Evolutionary conservation across 768 basidiomycete genomes (phyloP), one percentile per base, ranked within the genome.

Genomic region (Asterophora lycoperdoides): DNA sequence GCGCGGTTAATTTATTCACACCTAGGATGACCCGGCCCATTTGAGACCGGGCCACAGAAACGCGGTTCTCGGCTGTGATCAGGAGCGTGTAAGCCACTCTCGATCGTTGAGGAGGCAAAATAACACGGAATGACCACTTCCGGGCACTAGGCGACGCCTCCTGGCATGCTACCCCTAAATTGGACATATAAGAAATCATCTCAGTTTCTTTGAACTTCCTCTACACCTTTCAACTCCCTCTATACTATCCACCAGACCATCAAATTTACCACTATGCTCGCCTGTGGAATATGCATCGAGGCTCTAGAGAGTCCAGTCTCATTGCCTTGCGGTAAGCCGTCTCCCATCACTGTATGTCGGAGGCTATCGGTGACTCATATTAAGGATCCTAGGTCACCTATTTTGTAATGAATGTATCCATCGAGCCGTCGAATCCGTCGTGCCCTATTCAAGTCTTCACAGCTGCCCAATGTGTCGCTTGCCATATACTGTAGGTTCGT

Each of bases 231-330:
- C 40, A 52, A 38, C 4, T 32, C 13, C n/a, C 23, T 32, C 32
- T 33, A 13, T 28, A 18, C 18, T 29, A 1, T n/a, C 30, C n/a
- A 29, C 33, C 30, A 15, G 15, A 30, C 35, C 38, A 37, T 40
- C 32, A 9, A 10, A n/a, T n/a, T n/a, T n/a, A n/a, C 23, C 26
- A 35, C 23, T 41, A 77, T 80, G 79, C 67, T 72, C 30, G 66
- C 74, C 29, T 86, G 84, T 62, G 71, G 73, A 47, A 82, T 86
- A 54, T 87, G 84, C 60, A 68, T 79, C 18, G 80, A 83, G 35
- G 60, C 63, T 6, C 61, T 80, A 44, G 77, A 75, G 28, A 71
- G 62, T 26, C 84, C 84, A 1, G 79, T 81, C 3, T 76, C 75
- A 9, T 57, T 83, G 1, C 83, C 84, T 34, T 86, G 84, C 61